These are phyloP conservation scores for Nicotiana noctiflora DNA, from an alignment of 257 asterid species.

Conservation along the genomic window DNA sequence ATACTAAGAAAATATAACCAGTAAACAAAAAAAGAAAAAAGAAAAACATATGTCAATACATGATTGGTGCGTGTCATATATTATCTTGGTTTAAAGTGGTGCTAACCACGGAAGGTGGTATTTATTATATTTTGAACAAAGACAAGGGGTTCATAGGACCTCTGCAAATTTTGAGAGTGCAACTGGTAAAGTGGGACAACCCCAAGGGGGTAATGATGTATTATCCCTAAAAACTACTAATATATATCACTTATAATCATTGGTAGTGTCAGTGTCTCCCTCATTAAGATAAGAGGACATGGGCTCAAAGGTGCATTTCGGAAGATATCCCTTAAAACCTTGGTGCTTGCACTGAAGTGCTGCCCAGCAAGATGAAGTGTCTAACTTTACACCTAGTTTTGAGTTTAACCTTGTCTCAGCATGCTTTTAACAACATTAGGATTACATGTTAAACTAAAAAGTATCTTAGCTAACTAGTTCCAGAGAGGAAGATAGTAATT, in stretches of 20 bases:
- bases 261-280: neutral
- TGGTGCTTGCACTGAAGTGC: neutral
- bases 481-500: neutral
- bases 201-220: no score
- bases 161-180: no score
- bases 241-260: neutral
- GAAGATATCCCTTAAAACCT: neutral
- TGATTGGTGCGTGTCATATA: no score
- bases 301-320: neutral
- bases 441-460: neutral
- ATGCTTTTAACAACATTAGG: neutral
- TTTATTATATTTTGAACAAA: no score
- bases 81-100: no score
- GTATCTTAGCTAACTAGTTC: neutral
- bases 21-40: no score
- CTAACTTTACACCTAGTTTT: neutral
- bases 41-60: no score
- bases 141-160: no score
- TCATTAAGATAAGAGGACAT: neutral
- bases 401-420: neutral
- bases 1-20: no score
- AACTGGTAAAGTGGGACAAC: no score
- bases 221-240: no score
- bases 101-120: no score
- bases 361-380: neutral